Evolutionary conservation across 1,284 basidiomycete genomes (phyloP).

Genomic region (Fomitopsis palustris): DNA sequence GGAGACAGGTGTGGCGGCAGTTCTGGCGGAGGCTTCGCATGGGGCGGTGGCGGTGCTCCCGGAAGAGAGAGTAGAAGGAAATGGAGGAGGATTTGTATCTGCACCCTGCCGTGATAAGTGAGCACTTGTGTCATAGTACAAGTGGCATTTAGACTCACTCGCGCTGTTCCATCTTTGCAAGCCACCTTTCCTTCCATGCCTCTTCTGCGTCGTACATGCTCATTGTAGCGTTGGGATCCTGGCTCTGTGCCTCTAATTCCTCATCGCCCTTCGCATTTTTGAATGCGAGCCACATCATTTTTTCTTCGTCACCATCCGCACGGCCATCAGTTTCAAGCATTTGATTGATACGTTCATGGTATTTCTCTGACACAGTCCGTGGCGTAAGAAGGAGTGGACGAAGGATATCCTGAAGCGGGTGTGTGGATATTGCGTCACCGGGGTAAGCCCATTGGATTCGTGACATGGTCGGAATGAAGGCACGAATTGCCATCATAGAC

Average conservation of each 20-base stretch:
- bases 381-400: conserved; percentile 58
- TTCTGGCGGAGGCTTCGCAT: conserved; percentile 4
- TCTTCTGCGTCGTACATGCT: conserved; percentile 32
- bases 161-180: conserved; percentile 64
- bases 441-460: conserved; percentile 27
- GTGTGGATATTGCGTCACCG: conserved; percentile 24
- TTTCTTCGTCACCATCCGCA: conserved; percentile 58
- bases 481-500: conserved; percentile 64
- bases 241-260: conserved; percentile 4
- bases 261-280: conserved; percentile 49
- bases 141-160: conserved; percentile 47
- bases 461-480: conserved; percentile 52
- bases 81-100: conserved; percentile 70
- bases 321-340: conserved; percentile 57
- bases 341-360: conserved; percentile 54
- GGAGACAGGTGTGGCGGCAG: conserved; percentile 17
- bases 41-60: conserved; percentile 20
- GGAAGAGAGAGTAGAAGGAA: conserved; percentile 62
- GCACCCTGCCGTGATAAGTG: conserved; percentile 42
- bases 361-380: conserved; percentile 54
- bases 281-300: conserved; percentile 70
- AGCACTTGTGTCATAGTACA: neutral
- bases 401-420: conserved; percentile 55
- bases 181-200: conserved; percentile 49
- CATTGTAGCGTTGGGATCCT: conserved; percentile 19